Base-by-base conservation (phyloP, 2,329 filamentous ascomycete species). In the Dothistroma septosporum region DNA sequence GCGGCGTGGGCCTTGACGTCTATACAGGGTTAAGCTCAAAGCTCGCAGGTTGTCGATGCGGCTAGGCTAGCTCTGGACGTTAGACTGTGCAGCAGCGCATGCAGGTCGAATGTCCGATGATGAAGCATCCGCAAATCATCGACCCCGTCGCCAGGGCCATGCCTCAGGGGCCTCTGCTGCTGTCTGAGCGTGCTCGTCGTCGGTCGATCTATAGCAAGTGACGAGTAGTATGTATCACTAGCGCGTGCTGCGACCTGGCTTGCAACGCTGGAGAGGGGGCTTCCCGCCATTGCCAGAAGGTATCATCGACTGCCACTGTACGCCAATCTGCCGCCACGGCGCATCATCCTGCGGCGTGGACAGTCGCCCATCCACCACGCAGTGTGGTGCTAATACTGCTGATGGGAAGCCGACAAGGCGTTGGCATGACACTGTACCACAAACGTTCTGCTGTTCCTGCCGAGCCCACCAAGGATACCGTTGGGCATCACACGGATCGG, bases 401-500 rank as follows among this genome's bases (percentile, higher is more conserved):
- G 37, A 44, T 44, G 37, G 10, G 4, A 50, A 50, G 47, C 47
- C 47, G 47, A 19, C 19, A 32, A 12, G 21, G n/a, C n/a, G n/a
- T n/a, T 50, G 4, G 10, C 47, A 28, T 24, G 5, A 28, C 14
- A 50, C 47, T 31, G 47, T 50, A 50, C 22, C 47, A 50, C 47
- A 16, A 50, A 24, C 47, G 8, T 11, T 50, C 47, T 24, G 28
- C 22, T 50, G 22, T 24, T 16, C 47, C 57, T 55, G 57, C 57
- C 57, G 57, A 48, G 49, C 48, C 50, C 52, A 50, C 28, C 50
- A 50, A 48, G 48, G n/a, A n/a, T n/a, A 31, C 32, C 50, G 33
- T 19, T 59, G 57, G 50, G 50, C 19, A n/a, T n/a, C n/a, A 54
- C 50, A 59, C 50, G 22, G 21, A 50, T 50, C 21, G 47, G 47